A percentile compares a stretch with the other conserved stretches of the same genome.
These are phyloP conservation scores for Phytophthora agathidicida DNA, from an alignment of 352 stramenopile species.

Conservation along the genomic window DNA sequence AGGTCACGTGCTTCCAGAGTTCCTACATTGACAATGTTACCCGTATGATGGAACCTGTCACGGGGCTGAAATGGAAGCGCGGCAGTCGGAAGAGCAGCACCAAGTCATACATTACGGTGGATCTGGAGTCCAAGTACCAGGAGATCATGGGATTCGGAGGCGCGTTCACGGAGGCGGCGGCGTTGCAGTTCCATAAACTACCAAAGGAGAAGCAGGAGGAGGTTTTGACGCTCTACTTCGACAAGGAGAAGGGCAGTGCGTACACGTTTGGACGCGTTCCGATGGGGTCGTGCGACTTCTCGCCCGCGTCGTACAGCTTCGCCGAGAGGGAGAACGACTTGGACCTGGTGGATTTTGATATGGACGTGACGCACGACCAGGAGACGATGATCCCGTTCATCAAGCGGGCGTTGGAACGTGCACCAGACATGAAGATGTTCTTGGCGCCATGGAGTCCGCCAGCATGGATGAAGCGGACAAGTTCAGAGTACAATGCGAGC, in stretches of 20 bases:
- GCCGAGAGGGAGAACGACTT: slow-evolving; percentile 81
- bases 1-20: slow-evolving; percentile 69
- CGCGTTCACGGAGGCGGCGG: slow-evolving; percentile 91
- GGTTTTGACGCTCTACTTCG: slow-evolving; percentile 88
- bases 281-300: slow-evolving; percentile 93
- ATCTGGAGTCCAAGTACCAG: slow-evolving; percentile 58
- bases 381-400: slow-evolving; percentile 85
- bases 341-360: slow-evolving; percentile 77
- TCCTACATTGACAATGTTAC: slow-evolving; percentile 61
- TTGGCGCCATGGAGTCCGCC: slow-evolving; percentile 89
- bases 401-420: slow-evolving; percentile 63
- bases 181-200: slow-evolving; percentile 87
- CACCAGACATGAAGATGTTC: slow-evolving; percentile 85
- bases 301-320: slow-evolving; percentile 86
- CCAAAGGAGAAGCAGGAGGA: slow-evolving; percentile 76
- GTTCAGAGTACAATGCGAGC: slow-evolving; percentile 56
- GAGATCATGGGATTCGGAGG: slow-evolving; percentile 91
- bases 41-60: slow-evolving; percentile 67
- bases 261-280: slow-evolving; percentile 91
- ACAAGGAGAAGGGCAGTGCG: slow-evolving; percentile 68
- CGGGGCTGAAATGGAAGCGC: slow-evolving; percentile 45
- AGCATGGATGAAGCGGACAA: slow-evolving; percentile 84
- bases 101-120: slow-evolving; percentile 54
- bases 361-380: slow-evolving; percentile 74
- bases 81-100: neutral